Evolutionary conservation across 2,329 filamentous ascomycete genomes (phyloP).

Genomic region (Colletotrichum filicis): DNA sequence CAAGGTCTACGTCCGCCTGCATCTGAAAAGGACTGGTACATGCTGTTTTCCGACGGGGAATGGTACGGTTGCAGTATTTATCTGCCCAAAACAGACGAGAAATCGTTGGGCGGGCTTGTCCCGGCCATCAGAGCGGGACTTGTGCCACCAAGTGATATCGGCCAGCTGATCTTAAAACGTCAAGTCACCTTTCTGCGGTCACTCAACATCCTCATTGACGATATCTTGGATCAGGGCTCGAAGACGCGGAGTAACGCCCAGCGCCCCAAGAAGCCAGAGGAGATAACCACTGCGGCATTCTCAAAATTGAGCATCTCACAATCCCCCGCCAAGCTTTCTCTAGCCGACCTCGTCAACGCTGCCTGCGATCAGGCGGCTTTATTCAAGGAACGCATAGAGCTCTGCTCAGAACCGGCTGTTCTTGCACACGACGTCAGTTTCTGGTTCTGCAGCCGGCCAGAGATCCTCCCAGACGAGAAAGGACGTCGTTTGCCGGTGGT

Average conservation of each 20-base stretch:
- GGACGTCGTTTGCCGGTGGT: slow-evolving; percentile 49
- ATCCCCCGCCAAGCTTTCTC: slow-evolving; percentile 40
- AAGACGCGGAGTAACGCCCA: slow-evolving; percentile 39
- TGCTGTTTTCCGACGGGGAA: slow-evolving; percentile 47
- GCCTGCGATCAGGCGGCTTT: slow-evolving; percentile 47
- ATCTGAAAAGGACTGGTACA: slow-evolving; percentile 45
- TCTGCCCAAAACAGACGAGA: slow-evolving; percentile 41
- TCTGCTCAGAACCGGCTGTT: slow-evolving; percentile 48
- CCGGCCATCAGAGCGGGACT: slow-evolving; percentile 38
- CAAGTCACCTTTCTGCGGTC: slow-evolving; percentile 49
- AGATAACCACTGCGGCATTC: slow-evolving; percentile 43
- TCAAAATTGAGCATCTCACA: slow-evolving; percentile 45
- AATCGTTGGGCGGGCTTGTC: slow-evolving; percentile 37
- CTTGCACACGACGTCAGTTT: slow-evolving; percentile 47
- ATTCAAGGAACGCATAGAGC: slow-evolving; percentile 46
- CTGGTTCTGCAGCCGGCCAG: slow-evolving; percentile 52
- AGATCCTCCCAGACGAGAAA: slow-evolving; percentile 57
- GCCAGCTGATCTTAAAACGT: slow-evolving; percentile 52
- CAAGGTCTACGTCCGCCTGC: slow-evolving; percentile 45
- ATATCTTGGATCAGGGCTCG: slow-evolving; percentile 53
- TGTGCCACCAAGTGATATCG: slow-evolving; percentile 42
- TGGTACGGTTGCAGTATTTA: slow-evolving; percentile 55
- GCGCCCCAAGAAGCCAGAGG: slow-evolving; percentile 42
- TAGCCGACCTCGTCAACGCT: slow-evolving; percentile 44
- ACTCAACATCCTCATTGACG: slow-evolving; percentile 54